phyloP scores from a whole-genome alignment of 176 grass and related monocot genomes.

The Melocanna baccifera region DNA sequence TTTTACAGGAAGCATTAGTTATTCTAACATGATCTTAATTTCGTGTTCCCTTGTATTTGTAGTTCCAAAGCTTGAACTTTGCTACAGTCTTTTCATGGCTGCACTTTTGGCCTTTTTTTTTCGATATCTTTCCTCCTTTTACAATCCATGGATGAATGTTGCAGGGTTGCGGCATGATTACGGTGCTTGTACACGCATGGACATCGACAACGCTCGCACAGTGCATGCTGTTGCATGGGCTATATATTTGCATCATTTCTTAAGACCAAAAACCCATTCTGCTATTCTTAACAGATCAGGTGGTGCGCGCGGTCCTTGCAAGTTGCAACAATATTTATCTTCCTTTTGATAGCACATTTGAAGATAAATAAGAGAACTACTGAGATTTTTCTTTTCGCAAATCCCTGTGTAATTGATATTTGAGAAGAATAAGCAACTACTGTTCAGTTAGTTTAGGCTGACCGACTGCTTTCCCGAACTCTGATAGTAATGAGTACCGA shows the following conservation, averaged over 20 bases:
- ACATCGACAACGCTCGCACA: constrained; percentile 37
- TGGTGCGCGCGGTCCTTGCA: not conserved
- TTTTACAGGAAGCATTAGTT: too few relatives aligned
- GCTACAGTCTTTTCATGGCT: not conserved
- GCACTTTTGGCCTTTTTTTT: not conserved
- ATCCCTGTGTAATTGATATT: not conserved
- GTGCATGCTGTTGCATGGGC: constrained; percentile 23
- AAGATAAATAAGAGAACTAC: not conserved
- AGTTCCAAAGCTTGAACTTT: not conserved
- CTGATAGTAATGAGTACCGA: not conserved
- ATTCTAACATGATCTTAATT: too few relatives aligned
- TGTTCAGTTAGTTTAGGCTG: not conserved
- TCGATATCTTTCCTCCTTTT: not conserved
- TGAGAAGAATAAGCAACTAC: not conserved
- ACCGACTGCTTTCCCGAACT: constrained; percentile 10
- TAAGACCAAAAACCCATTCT: constrained; percentile 5
- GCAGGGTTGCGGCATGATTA: constrained; percentile 5
- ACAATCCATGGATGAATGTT: not conserved
- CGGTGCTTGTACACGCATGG: constrained; percentile 9
- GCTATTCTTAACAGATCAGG: not conserved
- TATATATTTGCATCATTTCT: constrained; percentile 26
- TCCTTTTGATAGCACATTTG: not conserved
- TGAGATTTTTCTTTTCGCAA: not conserved
- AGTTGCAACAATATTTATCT: constrained; percentile 6
- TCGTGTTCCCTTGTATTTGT: not conserved